These are phyloP conservation scores for Melanogaster broomeanus DNA, from an alignment of 768 basidiomycete genomes.

Conservation along the genomic window DNA sequence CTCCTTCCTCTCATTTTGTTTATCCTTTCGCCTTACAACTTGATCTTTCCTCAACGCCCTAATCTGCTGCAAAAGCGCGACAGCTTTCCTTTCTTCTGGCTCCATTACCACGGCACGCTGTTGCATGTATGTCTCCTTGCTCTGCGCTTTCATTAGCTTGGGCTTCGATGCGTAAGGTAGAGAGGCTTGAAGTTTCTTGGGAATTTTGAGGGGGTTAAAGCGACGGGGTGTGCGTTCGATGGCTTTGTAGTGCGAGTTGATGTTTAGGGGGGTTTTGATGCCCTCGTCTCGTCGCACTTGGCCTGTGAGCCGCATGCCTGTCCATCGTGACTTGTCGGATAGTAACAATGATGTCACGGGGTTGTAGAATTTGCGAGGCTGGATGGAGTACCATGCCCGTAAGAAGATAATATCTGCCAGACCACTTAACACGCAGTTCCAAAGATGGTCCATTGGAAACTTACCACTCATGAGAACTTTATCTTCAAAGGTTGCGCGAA, in stretches of 20 bases:
- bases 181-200: slow-evolving; percentile 86
- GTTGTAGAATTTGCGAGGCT: slow-evolving; percentile 95
- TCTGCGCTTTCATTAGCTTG: slow-evolving; percentile 75
- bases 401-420: slow-evolving; percentile 87
- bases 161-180: slow-evolving; percentile 95
- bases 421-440: background rate
- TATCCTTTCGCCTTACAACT: slow-evolving; percentile 72
- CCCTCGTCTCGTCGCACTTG: slow-evolving; percentile 87
- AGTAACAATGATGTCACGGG: slow-evolving; percentile 91
- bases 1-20: slow-evolving; percentile 78
- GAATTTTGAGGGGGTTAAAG: slow-evolving; percentile 89
- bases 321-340: slow-evolving; percentile 81
- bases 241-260: slow-evolving; percentile 87
- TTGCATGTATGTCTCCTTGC: slow-evolving; percentile 82
- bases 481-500: slow-evolving; percentile 97
- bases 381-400: slow-evolving; percentile 94
- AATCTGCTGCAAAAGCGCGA: slow-evolving; percentile 92
- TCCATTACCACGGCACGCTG: slow-evolving; percentile 95
- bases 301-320: slow-evolving; percentile 95
- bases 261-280: slow-evolving; percentile 74
- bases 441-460: slow-evolving; percentile 29
- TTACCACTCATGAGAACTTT: slow-evolving; percentile 94
- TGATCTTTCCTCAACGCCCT: slow-evolving; percentile 90
- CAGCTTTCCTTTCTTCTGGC: slow-evolving; percentile 91
- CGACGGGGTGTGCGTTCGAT: slow-evolving; percentile 78